These are phyloP conservation scores for Circinella umbellata DNA, from an alignment of 371 early-diverging fungal genomes.

Conservation along the genomic window DNA sequence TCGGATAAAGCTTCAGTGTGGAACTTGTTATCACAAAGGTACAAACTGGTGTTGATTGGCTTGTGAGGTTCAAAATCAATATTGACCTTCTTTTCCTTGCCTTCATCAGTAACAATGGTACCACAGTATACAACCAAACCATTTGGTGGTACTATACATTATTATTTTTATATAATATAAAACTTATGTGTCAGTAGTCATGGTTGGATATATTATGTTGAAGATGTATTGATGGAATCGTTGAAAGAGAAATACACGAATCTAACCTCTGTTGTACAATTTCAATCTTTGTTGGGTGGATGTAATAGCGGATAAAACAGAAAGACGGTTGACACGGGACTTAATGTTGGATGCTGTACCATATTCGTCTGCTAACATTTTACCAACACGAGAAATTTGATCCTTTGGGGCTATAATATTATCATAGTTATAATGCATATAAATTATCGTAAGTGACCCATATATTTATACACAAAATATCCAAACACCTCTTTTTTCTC, in stretches of 20 bases:
- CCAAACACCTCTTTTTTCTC: background rate
- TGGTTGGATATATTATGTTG: background rate
- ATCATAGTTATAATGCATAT: background rate
- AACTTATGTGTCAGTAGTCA: background rate
- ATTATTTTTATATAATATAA: background rate
- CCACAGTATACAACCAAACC: slow-evolving; percentile 94
- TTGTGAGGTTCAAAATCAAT: slow-evolving; percentile 98
- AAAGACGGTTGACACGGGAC: slow-evolving; percentile 98
- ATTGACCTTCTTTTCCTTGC: slow-evolving; percentile 97
- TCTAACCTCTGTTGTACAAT: slow-evolving; percentile 81
- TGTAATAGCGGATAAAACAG: slow-evolving; percentile 98
- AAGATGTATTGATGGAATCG: background rate
- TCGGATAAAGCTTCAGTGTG: slow-evolving; percentile 94
- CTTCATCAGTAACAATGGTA: slow-evolving; percentile 94
- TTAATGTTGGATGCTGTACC: slow-evolving; percentile 99
- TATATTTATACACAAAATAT: background rate
- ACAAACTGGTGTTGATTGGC: slow-evolving; percentile 98
- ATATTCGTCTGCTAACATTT: slow-evolving; percentile 99
- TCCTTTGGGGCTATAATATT: slow-evolving; percentile 78
- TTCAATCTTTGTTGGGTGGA: slow-evolving; percentile 99
- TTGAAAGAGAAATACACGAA: background rate
- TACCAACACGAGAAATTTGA: slow-evolving; percentile 92
- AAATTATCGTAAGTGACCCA: background rate
- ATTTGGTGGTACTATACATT: slow-evolving; percentile 76
- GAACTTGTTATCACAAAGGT: slow-evolving; percentile 99